Percentiles rank a stretch among this genome's conserved stretches.
phyloP scores from a whole-genome alignment of 768 basidiomycete species.

The Pisolithus orientalis region DNA sequence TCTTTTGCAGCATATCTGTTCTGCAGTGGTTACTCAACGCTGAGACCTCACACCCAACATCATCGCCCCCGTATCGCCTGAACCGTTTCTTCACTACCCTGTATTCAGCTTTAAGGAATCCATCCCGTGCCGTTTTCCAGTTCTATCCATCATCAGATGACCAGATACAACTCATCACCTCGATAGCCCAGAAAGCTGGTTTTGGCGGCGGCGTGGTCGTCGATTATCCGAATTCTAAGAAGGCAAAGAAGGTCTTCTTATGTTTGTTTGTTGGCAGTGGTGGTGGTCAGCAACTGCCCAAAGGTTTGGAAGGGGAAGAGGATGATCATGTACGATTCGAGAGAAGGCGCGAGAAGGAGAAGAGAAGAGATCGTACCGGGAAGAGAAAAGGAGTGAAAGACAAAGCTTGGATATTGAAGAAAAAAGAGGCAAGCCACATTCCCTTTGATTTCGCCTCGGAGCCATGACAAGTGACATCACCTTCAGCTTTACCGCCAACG shows the following conservation, averaged over 20 bases:
- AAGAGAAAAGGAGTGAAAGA: conserved; percentile 72
- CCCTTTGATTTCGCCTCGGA: not conserved
- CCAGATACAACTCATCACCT: conserved; percentile 92
- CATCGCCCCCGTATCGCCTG: conserved; percentile 81
- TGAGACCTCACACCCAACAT: conserved; percentile 84
- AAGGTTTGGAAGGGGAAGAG: conserved; percentile 68
- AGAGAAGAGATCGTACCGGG: conserved; percentile 47
- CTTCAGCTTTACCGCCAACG: conserved; percentile 72
- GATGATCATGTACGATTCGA: conserved; percentile 67
- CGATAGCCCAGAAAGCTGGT: conserved; percentile 87
- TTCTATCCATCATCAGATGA: conserved; percentile 98
- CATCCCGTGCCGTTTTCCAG: conserved; percentile 81
- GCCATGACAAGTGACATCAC: conserved; percentile 2
- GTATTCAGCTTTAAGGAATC: conserved; percentile 79
- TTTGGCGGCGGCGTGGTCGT: conserved; percentile 96
- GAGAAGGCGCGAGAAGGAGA: conserved; percentile 65
- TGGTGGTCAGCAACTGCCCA: conserved; percentile 61
- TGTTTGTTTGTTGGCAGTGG: conserved; percentile 88
- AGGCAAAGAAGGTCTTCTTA: conserved; percentile 90
- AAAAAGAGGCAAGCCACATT: conserved; percentile 73
- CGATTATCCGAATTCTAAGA: conserved; percentile 96
- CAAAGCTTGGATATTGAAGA: conserved; percentile 91
- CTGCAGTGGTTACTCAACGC: conserved; percentile 98
- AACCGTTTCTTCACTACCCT: conserved; percentile 90
- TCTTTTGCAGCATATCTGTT: conserved; percentile 80